These are phyloP conservation scores for Tillandsia fasciculata DNA, from an alignment of 176 grass and related monocot genomes.

Conservation along the genomic window DNA sequence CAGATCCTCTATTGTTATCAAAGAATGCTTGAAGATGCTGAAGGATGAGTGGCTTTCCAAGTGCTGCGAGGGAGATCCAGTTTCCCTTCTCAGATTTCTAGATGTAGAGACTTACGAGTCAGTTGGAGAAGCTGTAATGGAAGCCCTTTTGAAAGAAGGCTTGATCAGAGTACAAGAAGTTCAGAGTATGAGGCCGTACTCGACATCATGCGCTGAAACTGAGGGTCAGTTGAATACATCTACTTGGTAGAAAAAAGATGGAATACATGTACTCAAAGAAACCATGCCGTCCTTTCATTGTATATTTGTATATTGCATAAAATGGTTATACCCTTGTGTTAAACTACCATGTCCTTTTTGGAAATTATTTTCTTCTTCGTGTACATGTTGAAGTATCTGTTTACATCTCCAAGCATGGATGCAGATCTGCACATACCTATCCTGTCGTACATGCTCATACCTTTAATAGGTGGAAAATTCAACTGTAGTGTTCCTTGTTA, in stretches of 20 bases:
- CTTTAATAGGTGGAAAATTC: too few species aligned
- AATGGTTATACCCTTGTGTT: not conserved
- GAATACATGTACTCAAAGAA: not conserved
- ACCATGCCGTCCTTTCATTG: not conserved
- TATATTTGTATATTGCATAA: not conserved
- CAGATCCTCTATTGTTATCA: conserved; percentile 57
- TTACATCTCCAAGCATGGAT: not conserved
- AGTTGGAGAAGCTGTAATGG: conserved; percentile 73
- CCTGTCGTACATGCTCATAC: too few species aligned
- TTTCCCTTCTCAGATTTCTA: conserved; percentile 68
- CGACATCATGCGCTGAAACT: conserved; percentile 27
- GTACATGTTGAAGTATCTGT: not conserved
- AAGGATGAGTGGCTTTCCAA: conserved; percentile 97
- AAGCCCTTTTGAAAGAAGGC: conserved; percentile 63
- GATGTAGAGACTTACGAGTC: conserved; percentile 95
- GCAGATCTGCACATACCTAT: not conserved
- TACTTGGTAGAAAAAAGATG: too few species aligned
- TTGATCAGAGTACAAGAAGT: conserved; percentile 51
- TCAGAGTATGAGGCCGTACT: conserved; percentile 50
- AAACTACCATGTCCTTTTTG: not conserved
- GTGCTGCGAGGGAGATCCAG: conserved; percentile 42
- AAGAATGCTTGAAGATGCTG: conserved; percentile 75
- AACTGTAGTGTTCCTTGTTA: not conserved
- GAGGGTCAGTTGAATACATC: conserved; percentile 36
- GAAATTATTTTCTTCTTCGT: not conserved